Conservation (phyloP, 345 rosid species). For the Populus alba region DNA sequence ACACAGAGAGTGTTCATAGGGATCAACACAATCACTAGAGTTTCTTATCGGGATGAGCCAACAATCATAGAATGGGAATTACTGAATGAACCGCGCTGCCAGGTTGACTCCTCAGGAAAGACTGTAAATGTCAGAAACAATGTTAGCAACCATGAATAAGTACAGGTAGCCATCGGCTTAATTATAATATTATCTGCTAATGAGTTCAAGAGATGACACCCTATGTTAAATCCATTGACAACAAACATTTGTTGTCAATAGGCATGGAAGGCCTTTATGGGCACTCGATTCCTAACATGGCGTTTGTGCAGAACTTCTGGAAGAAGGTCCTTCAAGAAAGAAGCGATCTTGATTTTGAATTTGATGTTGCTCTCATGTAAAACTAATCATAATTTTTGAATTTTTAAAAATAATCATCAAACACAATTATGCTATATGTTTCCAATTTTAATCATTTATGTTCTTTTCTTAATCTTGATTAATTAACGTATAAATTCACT, state of each 20-base stretch:
- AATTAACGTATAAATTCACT: no score
- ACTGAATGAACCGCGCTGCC: conserved; percentile 47
- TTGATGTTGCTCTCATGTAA: no score
- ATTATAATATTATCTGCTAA: no score
- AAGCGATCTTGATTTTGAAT: no score
- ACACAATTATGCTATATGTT: no score
- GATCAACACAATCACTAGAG: conserved; percentile 31
- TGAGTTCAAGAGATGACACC: conserved; percentile 54
- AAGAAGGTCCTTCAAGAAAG: no score
- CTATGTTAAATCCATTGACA: conserved; percentile 42
- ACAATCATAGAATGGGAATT: conserved; percentile 56
- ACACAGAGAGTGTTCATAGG: conserved; percentile 38
- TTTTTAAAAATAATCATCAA: no score
- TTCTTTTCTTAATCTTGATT: no score
- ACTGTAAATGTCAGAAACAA: conserved; percentile 27
- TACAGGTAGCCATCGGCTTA: no score
- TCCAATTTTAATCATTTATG: no score
- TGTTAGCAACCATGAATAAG: not conserved
- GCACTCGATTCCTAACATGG: conserved; percentile 27
- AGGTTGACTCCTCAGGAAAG: conserved; percentile 33
- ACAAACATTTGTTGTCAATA: conserved; percentile 35
- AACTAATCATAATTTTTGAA: no score
- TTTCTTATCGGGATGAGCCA: conserved; percentile 42
- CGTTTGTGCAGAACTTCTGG: accelerated
- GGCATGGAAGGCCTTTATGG: conserved; percentile 56